Evolutionary conservation across 768 basidiomycete species (phyloP), one percentile per base, ranked within the genome.

Genomic region (Crepidotus variabilis): DNA sequence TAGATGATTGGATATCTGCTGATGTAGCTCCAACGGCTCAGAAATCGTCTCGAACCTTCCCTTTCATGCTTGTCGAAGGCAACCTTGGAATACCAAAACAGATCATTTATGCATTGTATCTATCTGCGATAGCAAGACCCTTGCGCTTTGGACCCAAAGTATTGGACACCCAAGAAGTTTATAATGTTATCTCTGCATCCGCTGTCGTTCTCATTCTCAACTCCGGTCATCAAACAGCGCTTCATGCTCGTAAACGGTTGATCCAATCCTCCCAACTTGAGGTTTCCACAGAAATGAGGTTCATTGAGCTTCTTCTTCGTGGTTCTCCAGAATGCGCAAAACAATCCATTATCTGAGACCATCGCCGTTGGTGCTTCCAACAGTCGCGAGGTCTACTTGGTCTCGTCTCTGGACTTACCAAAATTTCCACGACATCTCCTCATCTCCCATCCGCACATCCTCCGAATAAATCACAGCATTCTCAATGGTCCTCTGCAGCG

Each of bases 71-170:
- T 55, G 60, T 75, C 16, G 81, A 87, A 43, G 76, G 76, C 6
- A 77, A 90, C 53, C 77, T 90, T 11, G 88, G 88, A 0, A 71
- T 90, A 32, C 87, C 86, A 0, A 76, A 81, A 63, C 86, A 83
- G 59, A 60, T 77, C 7, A 76, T 87, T 2, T 78, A 78, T 63
- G 67, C 68, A 50, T 65, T 83, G 0, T 90, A 88, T 64, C 57
- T 82, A 9, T 60, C 68, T 3, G 80, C 83, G 14, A 54, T 76
- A 2, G 36, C 55, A 11, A 57, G 74, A 32, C 60, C 63, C 52
- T 54, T 55, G 51, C 63, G 57, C 20, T 20, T 48, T 45, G 32
- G 55, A 47, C 48, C 61, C 18, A 51, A 61, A 28, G 4, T 8
- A 28, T 28, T 28, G 28, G 28, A 28, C 28, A 8, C 3, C 28